Evolutionary conservation across 768 basidiomycete species (phyloP), one percentile per base, ranked within the genome.

Genomic region (Mycena latifolia): DNA sequence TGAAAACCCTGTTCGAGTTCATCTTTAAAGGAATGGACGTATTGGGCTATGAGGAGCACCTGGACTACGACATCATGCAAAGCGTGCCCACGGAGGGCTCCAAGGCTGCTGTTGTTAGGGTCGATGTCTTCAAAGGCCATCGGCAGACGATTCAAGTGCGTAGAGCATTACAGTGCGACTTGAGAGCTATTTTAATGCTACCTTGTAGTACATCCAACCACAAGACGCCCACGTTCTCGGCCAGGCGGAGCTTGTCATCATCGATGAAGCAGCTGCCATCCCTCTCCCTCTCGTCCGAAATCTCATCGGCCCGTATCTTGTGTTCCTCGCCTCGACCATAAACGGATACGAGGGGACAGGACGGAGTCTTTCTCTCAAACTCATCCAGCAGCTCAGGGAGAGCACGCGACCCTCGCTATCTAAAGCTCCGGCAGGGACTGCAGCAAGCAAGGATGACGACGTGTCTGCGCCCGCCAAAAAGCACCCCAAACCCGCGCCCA

Each of bases 321-420:
- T 99, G 55, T 99, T 99, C 84, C 91, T 99, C 85, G 94, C 98
- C 1, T 98, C 96, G n/a, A 99, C 98, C 0, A 96, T 99, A 80
- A 99, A 98, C 76, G 98, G 98, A 43, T 99, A 99, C 78, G 98
- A 99, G 85, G 98, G 98, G 28, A 99, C 98, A 0, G 98, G 98
- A n/a, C 93, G 98, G 28, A 98, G 96, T 1, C 88, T 99, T 52
- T 98, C 96, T 51, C 91, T 99, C 66, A 99, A 99, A 78, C 92
- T 99, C 62, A 92, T 99, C 69, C 94, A 99, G 77, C 96, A 98
- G 77, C 88, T 99, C 5, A 92, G 98, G 39, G 98, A 99, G 76
- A 92, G 89, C 77, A 93, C 94, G 0, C 86, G 93, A 4, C 90
- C 94, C 0, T 90, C 92, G 2, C 81, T 95, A 45, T 84, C 89